Conservation (phyloP, 2,329 filamentous ascomycete genomes). For the Plectosphaerella plurivora region DNA sequence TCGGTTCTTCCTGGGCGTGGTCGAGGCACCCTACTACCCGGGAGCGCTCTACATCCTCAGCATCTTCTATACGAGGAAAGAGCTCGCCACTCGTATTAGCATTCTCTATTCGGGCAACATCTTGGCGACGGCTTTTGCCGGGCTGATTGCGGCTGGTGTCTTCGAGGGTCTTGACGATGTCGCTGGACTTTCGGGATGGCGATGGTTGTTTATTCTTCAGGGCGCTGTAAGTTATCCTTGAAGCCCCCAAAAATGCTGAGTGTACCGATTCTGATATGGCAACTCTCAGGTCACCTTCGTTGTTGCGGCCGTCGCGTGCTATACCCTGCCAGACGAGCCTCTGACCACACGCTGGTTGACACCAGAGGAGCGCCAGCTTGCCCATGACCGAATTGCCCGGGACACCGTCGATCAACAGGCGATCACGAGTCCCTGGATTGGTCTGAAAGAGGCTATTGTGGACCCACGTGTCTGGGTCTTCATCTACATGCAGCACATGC, state of each 20-base stretch:
- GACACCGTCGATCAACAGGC: conserved; percentile 20
- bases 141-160: conserved; percentile 37
- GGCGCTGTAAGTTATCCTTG: conserved; percentile 9
- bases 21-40: conserved; percentile 25
- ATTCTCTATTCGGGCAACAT: conserved; percentile 38
- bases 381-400: conserved; percentile 30
- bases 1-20: conserved; percentile 17
- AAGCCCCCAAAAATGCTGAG: no score
- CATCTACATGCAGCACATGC: conserved; percentile 42
- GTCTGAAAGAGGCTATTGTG: conserved; percentile 33
- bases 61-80: conserved; percentile 50
- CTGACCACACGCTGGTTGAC: conserved; percentile 30
- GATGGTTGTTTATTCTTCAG: conserved; percentile 28
- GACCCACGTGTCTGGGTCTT: conserved; percentile 42
- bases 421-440: conserved; percentile 28
- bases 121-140: conserved; percentile 31
- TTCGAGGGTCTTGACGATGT: conserved; percentile 26
- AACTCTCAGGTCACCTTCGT: conserved; percentile 15
- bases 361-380: conserved; percentile 31
- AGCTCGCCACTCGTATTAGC: conserved; percentile 34
- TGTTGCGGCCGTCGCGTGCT: conserved; percentile 23
- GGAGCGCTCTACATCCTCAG: conserved; percentile 36
- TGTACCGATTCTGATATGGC: neutral
- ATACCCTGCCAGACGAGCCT: conserved; percentile 30
- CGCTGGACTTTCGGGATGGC: conserved; percentile 20